Percentiles rank a stretch among this genome's conserved stretches.
These are phyloP conservation scores for Sporisorium reilianum DNA, from an alignment of 1,284 basidiomycete genomes.

Conservation along the genomic window DNA sequence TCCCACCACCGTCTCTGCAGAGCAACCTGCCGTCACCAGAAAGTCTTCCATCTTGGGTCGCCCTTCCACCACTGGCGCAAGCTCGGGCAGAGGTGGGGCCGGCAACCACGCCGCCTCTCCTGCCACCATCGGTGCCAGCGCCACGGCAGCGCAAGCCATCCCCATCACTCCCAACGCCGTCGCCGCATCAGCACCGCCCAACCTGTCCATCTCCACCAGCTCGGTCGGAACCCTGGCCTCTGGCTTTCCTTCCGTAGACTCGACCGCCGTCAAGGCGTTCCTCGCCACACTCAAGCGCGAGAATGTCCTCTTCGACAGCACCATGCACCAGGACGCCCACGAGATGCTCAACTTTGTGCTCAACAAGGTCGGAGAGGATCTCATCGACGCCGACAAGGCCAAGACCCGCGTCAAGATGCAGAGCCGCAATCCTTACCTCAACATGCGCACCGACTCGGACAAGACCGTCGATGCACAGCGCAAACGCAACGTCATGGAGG, in stretches of 20 bases:
- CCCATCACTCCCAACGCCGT: conserved; percentile 32
- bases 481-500: conserved; percentile 64
- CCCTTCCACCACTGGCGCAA: conserved; percentile 32
- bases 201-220: conserved; percentile 42
- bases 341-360: conserved; percentile 95
- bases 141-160: conserved; percentile 31
- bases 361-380: conserved; percentile 92
- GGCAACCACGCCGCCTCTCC: conserved; percentile 27
- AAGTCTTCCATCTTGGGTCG: conserved; percentile 44
- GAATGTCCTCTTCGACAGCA: conserved; percentile 64
- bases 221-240: conserved; percentile 80
- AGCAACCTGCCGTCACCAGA: conserved; percentile 15
- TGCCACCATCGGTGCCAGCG: conserved; percentile 9
- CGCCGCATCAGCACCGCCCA: conserved; percentile 26
- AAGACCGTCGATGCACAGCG: conserved; percentile 29
- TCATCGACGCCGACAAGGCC: conserved; percentile 74
- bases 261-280: conserved; percentile 55
- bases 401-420: conserved; percentile 39
- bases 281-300: conserved; percentile 57
- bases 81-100: conserved; percentile 33
- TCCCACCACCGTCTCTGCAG: conserved; percentile 9
- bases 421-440: conserved; percentile 43
- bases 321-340: conserved; percentile 84
- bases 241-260: conserved; percentile 79
- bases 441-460: conserved; percentile 21